Conservation (phyloP, 805 yeast species). For the Candida alai region DNA sequence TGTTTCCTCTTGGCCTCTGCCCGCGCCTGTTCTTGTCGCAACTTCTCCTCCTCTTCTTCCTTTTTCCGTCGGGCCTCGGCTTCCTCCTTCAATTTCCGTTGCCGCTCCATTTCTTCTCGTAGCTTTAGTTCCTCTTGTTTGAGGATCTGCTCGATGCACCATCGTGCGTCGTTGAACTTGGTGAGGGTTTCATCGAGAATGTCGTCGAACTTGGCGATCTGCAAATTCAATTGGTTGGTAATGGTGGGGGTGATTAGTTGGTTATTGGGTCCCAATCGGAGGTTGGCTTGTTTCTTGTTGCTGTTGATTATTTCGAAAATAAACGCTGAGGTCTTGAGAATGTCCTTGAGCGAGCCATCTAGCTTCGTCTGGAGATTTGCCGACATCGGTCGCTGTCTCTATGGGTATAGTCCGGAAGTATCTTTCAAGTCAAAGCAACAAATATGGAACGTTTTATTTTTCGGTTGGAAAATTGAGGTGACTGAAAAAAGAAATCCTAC, state of each 20-base stretch:
- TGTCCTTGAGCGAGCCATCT: conserved; percentile 37
- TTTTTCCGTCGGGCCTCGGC: conserved; percentile 23
- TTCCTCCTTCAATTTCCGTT: conserved; percentile 14
- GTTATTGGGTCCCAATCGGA: conserved; percentile 39
- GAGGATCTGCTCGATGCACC: conserved; percentile 42
- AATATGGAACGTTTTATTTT: too few species aligned
- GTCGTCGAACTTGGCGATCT: conserved; percentile 37
- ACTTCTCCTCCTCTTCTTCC: conserved; percentile 17
- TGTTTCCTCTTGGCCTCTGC: conserved; percentile 17
- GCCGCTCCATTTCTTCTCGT: conserved; percentile 33
- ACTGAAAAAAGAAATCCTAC: too few species aligned
- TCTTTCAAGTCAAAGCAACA: too few species aligned
- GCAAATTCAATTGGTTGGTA: conserved; percentile 29
- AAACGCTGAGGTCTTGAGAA: conserved; percentile 40
- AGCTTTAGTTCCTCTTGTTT: conserved; percentile 37
- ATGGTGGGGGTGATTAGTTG: conserved; percentile 37
- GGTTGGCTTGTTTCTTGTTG: conserved; percentile 38
- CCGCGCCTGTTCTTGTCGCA: conserved; percentile 14
- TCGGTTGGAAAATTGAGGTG: too few species aligned
- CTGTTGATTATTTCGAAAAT: conserved; percentile 39
- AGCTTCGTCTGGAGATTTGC: conserved; percentile 37
- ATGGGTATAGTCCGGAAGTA: too few species aligned
- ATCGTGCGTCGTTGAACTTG: conserved; percentile 40
- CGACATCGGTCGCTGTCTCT: conserved; percentile 5
- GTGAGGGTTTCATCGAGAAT: conserved; percentile 39